Evolutionary conservation across 805 yeast species (phyloP).

Genomic region (Barnettozyma botsteinii): DNA sequence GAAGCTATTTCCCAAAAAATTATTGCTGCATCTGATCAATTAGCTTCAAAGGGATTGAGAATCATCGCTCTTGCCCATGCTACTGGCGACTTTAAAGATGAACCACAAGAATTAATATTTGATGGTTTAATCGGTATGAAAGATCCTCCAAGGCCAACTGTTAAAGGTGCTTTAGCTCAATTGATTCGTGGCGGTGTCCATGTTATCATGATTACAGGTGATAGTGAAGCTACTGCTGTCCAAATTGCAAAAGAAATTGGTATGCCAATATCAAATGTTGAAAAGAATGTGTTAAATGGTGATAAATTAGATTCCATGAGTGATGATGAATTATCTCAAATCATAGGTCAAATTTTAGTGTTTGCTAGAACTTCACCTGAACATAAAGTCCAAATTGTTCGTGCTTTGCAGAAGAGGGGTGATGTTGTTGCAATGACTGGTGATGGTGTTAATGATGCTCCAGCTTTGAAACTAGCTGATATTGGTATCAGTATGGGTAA

Average conservation of each 20-base stretch:
- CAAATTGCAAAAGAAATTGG: slow-evolving; percentile 89
- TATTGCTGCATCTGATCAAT: slow-evolving; percentile 47
- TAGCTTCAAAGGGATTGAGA: slow-evolving; percentile 83
- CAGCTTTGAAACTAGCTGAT: slow-evolving; percentile 94
- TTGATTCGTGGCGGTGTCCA: slow-evolving; percentile 91
- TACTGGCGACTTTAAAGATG: slow-evolving; percentile 32
- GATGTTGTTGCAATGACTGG: slow-evolving; percentile 99
- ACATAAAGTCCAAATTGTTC: slow-evolving; percentile 84
- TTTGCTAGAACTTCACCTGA: slow-evolving; percentile 96
- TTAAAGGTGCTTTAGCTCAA: slow-evolving; percentile 64
- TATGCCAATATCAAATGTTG: slow-evolving; percentile 63
- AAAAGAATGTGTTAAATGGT: slow-evolving; percentile 74
- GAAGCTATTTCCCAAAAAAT: slow-evolving; percentile 42
- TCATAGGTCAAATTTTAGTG: slow-evolving; percentile 76
- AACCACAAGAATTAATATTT: slow-evolving; percentile 61
- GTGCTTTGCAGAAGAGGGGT: slow-evolving; percentile 84
- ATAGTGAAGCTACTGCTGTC: slow-evolving; percentile 78
- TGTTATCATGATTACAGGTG: slow-evolving; percentile 98
- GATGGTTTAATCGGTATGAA: slow-evolving; percentile 92
- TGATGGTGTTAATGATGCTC: slow-evolving; percentile 98
- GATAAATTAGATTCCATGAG: slow-evolving; percentile 70
- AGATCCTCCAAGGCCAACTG: slow-evolving; percentile 95
- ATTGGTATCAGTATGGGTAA: slow-evolving; percentile 93
- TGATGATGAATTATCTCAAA: slow-evolving; percentile 66
- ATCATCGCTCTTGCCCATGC: slow-evolving; percentile 74